phyloP scores from a whole-genome alignment of 2,329 filamentous ascomycete species.

The Ophiostoma ips region DNA sequence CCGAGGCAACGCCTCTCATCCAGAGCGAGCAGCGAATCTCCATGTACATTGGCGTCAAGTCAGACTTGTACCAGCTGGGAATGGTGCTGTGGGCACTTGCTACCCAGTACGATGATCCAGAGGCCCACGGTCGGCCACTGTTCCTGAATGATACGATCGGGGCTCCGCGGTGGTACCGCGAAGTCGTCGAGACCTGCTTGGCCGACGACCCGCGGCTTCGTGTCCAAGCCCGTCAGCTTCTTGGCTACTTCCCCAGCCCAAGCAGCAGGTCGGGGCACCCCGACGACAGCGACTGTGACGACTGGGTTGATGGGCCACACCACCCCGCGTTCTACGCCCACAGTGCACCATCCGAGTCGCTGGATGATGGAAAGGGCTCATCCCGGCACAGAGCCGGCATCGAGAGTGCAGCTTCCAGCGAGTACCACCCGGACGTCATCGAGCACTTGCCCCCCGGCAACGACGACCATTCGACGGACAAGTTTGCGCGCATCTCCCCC shows the following conservation, averaged over 20 bases:
- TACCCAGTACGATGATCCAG: slow-evolving; percentile 78
- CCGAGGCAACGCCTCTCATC: slow-evolving; percentile 74
- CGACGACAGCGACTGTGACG: slow-evolving; percentile 17
- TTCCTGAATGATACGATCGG: slow-evolving; percentile 41
- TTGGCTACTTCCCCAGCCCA: slow-evolving; percentile 49
- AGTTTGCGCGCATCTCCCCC: slow-evolving; percentile 20
- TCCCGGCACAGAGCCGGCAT: slow-evolving; percentile 1
- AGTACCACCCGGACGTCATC: neutral
- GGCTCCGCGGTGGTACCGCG: slow-evolving; percentile 67
- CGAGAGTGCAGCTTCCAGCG: neutral
- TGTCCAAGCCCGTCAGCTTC: slow-evolving; percentile 56
- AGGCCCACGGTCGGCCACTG: slow-evolving; percentile 60
- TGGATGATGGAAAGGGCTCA: slow-evolving; percentile 25
- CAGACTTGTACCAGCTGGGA: slow-evolving; percentile 86
- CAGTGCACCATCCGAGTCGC: slow-evolving; percentile 23
- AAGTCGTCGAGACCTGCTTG: slow-evolving; percentile 64
- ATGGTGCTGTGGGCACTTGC: slow-evolving; percentile 95
- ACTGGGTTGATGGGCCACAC: slow-evolving; percentile 9
- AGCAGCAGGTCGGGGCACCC: slow-evolving; percentile 15
- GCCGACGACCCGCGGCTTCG: slow-evolving; percentile 59
- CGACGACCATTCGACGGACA: slow-evolving; percentile 25
- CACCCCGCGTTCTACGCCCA: slow-evolving; percentile 12
- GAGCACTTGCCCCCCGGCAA: slow-evolving; percentile 15
- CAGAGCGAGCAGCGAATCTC: slow-evolving; percentile 79
- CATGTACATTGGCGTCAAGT: slow-evolving; percentile 98